Evolutionary conservation across 306 rosid species (phyloP).

Genomic region (Gleditsia sinensis): DNA sequence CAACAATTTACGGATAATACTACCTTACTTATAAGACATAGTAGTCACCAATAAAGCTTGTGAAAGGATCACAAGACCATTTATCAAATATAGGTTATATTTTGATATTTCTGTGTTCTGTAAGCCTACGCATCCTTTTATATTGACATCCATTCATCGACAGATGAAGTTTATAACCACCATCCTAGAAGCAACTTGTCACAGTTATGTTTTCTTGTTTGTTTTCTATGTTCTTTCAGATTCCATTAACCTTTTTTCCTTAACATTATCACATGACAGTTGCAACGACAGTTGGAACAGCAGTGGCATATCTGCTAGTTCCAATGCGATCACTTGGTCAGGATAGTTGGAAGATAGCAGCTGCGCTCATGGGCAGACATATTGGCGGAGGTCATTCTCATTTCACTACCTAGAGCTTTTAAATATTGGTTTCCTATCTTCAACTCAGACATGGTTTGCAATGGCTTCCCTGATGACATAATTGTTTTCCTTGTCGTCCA

Average conservation of each 20-base stretch:
- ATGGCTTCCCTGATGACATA: background rate
- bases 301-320: conserved; percentile 65
- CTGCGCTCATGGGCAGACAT: conserved; percentile 86
- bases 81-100: conserved; percentile 10
- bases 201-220: background rate
- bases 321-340: conserved; percentile 83
- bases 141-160: background rate
- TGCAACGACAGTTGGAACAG: conserved; percentile 75
- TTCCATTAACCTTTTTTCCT: conserved; percentile 17
- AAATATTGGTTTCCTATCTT: conserved; percentile 13
- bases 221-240: conserved; percentile 11
- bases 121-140: background rate
- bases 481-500: conserved; percentile 30
- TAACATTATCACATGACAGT: conserved; percentile 41
- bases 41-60: background rate
- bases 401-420: conserved; percentile 4
- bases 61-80: background rate
- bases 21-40: background rate
- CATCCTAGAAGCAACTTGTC: background rate
- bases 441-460: background rate
- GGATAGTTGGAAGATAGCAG: conserved; percentile 86
- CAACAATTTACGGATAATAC: background rate
- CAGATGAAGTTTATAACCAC: conserved; percentile 9
- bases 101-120: background rate
- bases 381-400: conserved; percentile 71